Conservation (phyloP, 768 basidiomycete species). For the Agaricus sinodeliciosus region DNA sequence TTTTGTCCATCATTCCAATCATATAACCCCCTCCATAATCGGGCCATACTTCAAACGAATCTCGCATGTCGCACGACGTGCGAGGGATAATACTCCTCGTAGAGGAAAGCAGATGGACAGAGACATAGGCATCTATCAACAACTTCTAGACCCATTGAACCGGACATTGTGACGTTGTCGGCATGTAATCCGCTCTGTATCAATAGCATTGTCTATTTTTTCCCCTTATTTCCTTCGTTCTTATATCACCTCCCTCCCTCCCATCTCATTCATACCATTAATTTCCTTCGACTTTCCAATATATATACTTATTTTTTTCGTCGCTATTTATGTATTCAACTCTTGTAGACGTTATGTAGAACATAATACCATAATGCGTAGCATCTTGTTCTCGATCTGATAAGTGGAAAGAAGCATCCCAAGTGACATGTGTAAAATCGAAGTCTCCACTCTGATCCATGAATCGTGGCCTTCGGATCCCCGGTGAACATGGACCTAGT, state of each 20-base stretch:
- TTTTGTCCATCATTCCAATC: slow-evolving; percentile 1
- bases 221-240: neutral
- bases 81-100: neutral
- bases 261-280: neutral
- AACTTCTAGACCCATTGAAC: slow-evolving; percentile 20
- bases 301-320: neutral
- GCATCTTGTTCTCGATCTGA: slow-evolving; percentile 5
- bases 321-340: slow-evolving; percentile 6
- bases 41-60: neutral
- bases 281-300: neutral
- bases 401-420: neutral
- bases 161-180: slow-evolving; percentile 15
- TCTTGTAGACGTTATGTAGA: slow-evolving; percentile 8
- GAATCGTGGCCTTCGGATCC: neutral
- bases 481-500: slow-evolving; percentile 8
- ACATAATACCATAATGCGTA: slow-evolving; percentile 5
- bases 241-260: neutral
- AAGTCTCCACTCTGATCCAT: neutral
- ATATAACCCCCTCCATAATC: slow-evolving; percentile 12
- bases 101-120: neutral
- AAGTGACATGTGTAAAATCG: neutral
- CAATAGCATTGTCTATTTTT: slow-evolving; percentile 13
- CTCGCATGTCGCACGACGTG: neutral
- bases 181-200: slow-evolving; percentile 17
- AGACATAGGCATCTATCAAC: slow-evolving; percentile 14